A percentile compares a stretch with the other conserved stretches of the same genome.
Conservation (phyloP, 768 basidiomycete genomes). For the Lactarius quietus region DNA sequence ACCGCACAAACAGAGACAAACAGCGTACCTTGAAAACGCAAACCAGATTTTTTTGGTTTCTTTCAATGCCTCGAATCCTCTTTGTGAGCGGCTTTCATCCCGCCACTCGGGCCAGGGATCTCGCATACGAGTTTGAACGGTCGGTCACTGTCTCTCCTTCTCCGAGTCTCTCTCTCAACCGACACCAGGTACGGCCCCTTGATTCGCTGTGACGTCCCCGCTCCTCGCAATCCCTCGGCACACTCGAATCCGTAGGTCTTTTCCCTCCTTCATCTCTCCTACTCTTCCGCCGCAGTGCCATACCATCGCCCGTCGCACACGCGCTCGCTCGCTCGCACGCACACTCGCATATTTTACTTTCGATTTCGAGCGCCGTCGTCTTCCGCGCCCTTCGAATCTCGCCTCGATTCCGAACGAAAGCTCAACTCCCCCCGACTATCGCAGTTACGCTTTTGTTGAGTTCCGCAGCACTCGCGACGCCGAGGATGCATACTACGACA, state of each 20-base stretch:
- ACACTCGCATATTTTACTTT: conserved; percentile 20
- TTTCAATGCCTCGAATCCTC: conserved; percentile 72
- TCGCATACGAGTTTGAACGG: conserved; percentile 88
- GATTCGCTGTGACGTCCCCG: conserved; percentile 87
- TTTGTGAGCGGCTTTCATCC: conserved; percentile 87
- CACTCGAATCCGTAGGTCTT: conserved; percentile 78
- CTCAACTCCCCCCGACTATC: conserved; percentile 52
- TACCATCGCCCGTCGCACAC: conserved; percentile 25
- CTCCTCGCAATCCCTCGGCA: conserved; percentile 73
- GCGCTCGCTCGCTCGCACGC: conserved; percentile 9
- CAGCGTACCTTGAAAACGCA: background rate
- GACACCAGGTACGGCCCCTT: conserved; percentile 56
- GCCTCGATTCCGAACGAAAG: conserved; percentile 39
- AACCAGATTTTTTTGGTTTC: background rate
- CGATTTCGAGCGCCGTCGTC: conserved; percentile 29
- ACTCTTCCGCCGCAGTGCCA: conserved; percentile 29
- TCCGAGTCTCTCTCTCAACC: conserved; percentile 36
- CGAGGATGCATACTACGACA: conserved; percentile 80
- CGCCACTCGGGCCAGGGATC: conserved; percentile 75
- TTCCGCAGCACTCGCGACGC: conserved; percentile 75
- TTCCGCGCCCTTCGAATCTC: conserved; percentile 26
- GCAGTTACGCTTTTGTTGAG: conserved; percentile 85
- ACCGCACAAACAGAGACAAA: background rate
- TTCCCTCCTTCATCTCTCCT: conserved; percentile 21
- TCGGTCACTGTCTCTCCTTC: conserved; percentile 29